phyloP scores from a whole-genome alignment of 75 land plant genomes.

The Pinus taeda region DNA sequence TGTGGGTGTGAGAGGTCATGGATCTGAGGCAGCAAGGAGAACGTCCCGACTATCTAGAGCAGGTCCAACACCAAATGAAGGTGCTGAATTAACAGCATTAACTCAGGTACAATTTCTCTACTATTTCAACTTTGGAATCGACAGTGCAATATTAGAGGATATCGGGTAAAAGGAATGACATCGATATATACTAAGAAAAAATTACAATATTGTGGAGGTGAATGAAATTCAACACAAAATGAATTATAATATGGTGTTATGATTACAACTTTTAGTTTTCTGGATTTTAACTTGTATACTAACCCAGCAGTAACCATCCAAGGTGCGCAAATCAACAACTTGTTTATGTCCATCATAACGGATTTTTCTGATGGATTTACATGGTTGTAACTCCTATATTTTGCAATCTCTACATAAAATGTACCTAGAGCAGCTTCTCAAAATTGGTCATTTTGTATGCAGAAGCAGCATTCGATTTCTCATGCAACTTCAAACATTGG shows the following conservation, averaged over 20 bases:
- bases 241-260: neutral
- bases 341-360: neutral
- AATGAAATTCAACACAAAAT: neutral
- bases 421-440: neutral
- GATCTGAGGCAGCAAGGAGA: slow-evolving; percentile 36
- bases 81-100: slow-evolving; percentile 31
- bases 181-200: neutral
- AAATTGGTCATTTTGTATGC: neutral
- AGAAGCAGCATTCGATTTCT: slow-evolving; percentile 30
- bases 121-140: neutral
- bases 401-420: neutral
- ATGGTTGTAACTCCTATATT: neutral
- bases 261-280: neutral
- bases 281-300: neutral
- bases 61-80: slow-evolving; percentile 51
- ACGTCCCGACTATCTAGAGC: slow-evolving; percentile 43
- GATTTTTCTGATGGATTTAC: neutral
- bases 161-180: neutral
- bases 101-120: slow-evolving; percentile 10
- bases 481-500: slow-evolving; percentile 41
- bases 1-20: slow-evolving; percentile 33
- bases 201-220: neutral
- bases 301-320: neutral
- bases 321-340: neutral
- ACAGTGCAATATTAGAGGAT: neutral